These are phyloP conservation scores for Diaporthe humulicola DNA, from an alignment of 2,329 filamentous ascomycete species.

Conservation along the genomic window DNA sequence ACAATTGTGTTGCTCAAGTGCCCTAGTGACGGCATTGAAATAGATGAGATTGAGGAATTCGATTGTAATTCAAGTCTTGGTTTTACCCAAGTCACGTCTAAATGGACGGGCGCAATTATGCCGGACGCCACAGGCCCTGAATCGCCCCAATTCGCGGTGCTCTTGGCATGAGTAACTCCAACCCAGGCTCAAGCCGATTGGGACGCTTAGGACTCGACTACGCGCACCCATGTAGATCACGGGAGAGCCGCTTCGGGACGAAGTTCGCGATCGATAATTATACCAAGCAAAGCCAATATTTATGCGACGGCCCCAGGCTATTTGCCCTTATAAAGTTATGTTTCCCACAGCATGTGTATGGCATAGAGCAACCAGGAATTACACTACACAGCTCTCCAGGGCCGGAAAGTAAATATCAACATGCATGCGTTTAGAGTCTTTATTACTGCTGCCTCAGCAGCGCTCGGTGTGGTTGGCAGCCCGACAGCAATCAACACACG, in stretches of 20 bases:
- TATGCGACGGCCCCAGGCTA: neutral
- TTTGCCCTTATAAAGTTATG: neutral
- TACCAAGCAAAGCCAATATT: neutral
- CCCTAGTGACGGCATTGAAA: neutral
- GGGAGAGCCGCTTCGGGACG: conserved; percentile 11
- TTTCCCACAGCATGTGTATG: neutral
- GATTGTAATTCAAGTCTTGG: neutral
- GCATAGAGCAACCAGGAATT: rapidly evolving
- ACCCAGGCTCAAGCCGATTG: conserved; percentile 24
- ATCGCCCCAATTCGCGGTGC: neutral
- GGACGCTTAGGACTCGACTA: conserved; percentile 21
- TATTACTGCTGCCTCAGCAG: neutral
- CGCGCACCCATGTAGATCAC: conserved; percentile 18
- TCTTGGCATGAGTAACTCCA: conserved; percentile 24
- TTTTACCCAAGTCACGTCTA: neutral
- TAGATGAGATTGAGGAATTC: neutral
- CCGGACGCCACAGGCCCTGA: conserved; percentile 1
- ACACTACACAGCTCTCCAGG: neutral
- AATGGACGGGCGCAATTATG: conserved; percentile 23
- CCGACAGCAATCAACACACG: neutral
- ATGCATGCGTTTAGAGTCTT: neutral
- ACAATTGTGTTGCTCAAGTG: neutral
- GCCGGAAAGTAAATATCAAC: neutral
- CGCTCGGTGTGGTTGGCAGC: conserved; percentile 5
- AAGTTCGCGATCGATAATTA: conserved; percentile 13